phyloP scores from a whole-genome alignment of 169 alveolate species.

The Perkinsus olseni region DNA sequence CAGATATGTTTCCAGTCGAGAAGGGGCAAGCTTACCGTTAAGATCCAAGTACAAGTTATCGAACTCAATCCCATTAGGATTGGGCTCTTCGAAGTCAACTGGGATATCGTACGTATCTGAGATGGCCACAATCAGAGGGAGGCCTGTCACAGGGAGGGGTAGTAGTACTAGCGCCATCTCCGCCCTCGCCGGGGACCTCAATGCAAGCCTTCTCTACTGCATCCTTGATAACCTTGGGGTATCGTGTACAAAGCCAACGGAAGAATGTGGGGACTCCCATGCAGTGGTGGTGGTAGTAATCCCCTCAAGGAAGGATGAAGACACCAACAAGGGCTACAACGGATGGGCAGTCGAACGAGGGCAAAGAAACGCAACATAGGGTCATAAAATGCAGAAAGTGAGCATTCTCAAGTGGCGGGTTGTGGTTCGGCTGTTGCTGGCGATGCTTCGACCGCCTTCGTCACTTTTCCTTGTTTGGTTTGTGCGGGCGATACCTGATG shows the following conservation, averaged over 20 bases:
- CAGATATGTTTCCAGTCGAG: too few species aligned
- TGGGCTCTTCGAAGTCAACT: conserved; percentile 43
- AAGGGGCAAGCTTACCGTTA: conserved; percentile 78
- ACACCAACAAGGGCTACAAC: too few species aligned
- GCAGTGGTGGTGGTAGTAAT: background rate
- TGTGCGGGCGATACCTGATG: too few species aligned
- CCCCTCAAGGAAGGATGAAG: background rate
- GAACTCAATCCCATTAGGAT: conserved; percentile 74
- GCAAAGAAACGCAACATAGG: too few species aligned
- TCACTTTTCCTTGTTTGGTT: too few species aligned
- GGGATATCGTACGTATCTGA: conserved; percentile 15
- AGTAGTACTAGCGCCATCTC: conserved; percentile 34
- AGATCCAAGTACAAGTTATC: conserved; percentile 96
- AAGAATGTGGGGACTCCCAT: conserved; percentile 99
- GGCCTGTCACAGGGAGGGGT: too few species aligned
- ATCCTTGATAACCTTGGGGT: conserved; percentile 80
- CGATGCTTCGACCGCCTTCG: too few species aligned
- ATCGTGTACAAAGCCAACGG: conserved; percentile 90
- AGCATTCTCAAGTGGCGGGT: too few species aligned
- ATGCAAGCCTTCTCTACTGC: conserved; percentile 53
- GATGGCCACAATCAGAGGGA: conserved; percentile 17
- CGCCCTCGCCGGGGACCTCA: conserved; percentile 42
- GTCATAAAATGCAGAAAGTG: too few species aligned
- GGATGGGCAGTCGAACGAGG: too few species aligned
- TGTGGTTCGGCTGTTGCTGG: too few species aligned